Evolutionary conservation across 441 rosid genomes (phyloP).

Genomic region (Populus tomentosa): DNA sequence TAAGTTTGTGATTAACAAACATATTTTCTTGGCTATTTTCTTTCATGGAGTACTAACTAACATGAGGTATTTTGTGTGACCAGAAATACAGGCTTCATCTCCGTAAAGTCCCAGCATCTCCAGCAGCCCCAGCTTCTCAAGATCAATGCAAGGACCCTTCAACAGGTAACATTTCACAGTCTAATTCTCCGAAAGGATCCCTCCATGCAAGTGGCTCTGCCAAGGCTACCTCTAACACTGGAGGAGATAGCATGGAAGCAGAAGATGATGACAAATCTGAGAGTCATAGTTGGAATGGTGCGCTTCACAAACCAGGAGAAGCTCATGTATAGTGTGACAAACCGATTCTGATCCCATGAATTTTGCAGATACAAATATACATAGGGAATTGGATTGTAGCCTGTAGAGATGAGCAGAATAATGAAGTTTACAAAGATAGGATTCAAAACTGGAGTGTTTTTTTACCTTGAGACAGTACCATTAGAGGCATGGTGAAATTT

Average conservation of each 20-base stretch:
- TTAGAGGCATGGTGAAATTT: slow-evolving; percentile 12
- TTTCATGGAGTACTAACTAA: slow-evolving; percentile 1
- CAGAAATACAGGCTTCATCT: slow-evolving; percentile 88
- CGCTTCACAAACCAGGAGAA: slow-evolving; percentile 35
- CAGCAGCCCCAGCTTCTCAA: slow-evolving; percentile 35
- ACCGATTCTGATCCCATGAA: slow-evolving; percentile 34
- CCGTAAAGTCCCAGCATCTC: slow-evolving; percentile 35
- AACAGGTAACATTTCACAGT: slow-evolving; percentile 40
- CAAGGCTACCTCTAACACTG: slow-evolving; percentile 47
- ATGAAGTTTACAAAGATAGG: slow-evolving; percentile 11
- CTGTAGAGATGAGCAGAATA: slow-evolving; percentile 18
- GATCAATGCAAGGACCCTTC: slow-evolving; percentile 37
- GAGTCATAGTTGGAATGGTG: slow-evolving; percentile 60
- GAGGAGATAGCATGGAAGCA: slow-evolving; percentile 61
- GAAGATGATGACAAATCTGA: slow-evolving; percentile 65
- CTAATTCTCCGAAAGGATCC: slow-evolving; percentile 70
- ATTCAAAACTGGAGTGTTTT: slow-evolving; percentile 6
- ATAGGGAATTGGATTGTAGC: slow-evolving; percentile 14
- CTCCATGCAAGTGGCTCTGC: slow-evolving; percentile 43
- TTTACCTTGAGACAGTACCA: slow-evolving; percentile 3
- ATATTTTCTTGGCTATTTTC: background rate
- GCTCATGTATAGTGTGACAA: slow-evolving; percentile 34
- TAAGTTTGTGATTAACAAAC: slow-evolving; percentile 16
- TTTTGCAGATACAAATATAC: slow-evolving; percentile 49
- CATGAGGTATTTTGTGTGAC: slow-evolving; percentile 23